These are phyloP conservation scores for Hagleromyces aurorensis DNA, from an alignment of 805 yeast species.

Conservation along the genomic window DNA sequence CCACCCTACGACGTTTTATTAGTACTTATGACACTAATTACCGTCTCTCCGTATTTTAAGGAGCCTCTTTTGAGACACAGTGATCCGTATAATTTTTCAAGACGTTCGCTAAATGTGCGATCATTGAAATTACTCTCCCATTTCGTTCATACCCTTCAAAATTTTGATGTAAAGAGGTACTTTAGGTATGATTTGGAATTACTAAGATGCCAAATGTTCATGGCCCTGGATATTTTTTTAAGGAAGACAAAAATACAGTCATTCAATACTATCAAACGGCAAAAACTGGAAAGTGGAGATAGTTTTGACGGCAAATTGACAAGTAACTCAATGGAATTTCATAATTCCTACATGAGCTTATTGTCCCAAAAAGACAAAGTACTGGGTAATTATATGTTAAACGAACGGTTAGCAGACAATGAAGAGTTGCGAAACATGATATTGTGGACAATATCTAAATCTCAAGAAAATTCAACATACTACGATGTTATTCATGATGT, in stretches of 20 bases:
- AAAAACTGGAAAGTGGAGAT: constrained; percentile 10
- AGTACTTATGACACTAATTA: constrained; percentile 33
- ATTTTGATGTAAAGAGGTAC: constrained; percentile 11
- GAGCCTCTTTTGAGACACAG: constrained; percentile 18
- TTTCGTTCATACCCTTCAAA: constrained; percentile 15
- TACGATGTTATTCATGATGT: constrained; percentile 16
- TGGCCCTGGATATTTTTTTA: constrained; percentile 19
- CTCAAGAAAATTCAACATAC: constrained; percentile 9
- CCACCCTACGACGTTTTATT: constrained; percentile 32
- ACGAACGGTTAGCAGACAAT: constrained; percentile 12
- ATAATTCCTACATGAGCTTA: constrained; percentile 21
- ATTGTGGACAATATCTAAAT: constrained; percentile 22
- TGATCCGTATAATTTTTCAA: constrained; percentile 24
- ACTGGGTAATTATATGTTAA: constrained; percentile 17
- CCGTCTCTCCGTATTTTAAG: constrained; percentile 28
- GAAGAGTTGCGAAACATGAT: constrained; percentile 24
- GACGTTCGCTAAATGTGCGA: constrained; percentile 28
- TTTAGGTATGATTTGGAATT: constrained; percentile 16
- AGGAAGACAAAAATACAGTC: constrained; percentile 13
- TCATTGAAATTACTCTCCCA: constrained; percentile 27
- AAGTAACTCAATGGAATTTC: too few relatives aligned
- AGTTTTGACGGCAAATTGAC: constrained; percentile 1
- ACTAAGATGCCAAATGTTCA: constrained; percentile 27
- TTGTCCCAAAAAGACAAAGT: constrained; percentile 14
- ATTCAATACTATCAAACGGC: constrained; percentile 7